Percentiles rank a stretch among this genome's conserved stretches.
Conservation (phyloP, 139 green algal genomes). For the Chlorella sp. region DNA sequence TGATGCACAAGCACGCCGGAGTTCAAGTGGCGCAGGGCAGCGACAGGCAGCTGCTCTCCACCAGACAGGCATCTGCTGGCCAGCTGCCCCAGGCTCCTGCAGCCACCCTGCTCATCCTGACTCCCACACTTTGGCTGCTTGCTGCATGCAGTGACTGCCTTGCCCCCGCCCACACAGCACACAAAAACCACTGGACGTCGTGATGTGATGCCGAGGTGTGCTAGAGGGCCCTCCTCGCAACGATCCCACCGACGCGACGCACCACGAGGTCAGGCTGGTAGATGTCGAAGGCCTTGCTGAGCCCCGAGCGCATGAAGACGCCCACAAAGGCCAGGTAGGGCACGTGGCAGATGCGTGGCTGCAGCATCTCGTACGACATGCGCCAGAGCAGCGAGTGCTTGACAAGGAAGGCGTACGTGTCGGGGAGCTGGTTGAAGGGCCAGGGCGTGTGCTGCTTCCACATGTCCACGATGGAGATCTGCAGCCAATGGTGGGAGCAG, state of each 20-base stretch:
- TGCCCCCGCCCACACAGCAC: too few species aligned
- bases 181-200: too few species aligned
- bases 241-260: too few species aligned
- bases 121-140: too few species aligned
- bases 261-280: slow-evolving; percentile 60
- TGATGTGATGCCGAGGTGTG: too few species aligned
- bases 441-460: slow-evolving; percentile 89
- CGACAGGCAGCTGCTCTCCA: too few species aligned
- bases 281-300: slow-evolving; percentile 50
- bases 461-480: slow-evolving; percentile 88
- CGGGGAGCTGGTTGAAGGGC: slow-evolving; percentile 83
- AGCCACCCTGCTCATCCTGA: neutral
- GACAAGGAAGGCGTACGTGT: slow-evolving; percentile 93
- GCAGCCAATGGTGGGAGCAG: neutral
- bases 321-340: slow-evolving; percentile 47
- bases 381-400: slow-evolving; percentile 74
- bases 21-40: too few species aligned
- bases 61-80: too few species aligned
- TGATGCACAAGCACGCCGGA: too few species aligned
- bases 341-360: slow-evolving; percentile 71
- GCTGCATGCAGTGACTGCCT: too few species aligned
- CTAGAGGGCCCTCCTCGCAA: too few species aligned
- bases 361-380: slow-evolving; percentile 14
- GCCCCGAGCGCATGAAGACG: slow-evolving; percentile 21
- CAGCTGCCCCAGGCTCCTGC: too few species aligned